Conservation (phyloP, 2,329 filamentous ascomycete genomes). For the Ceratocystis diversiconidia region DNA sequence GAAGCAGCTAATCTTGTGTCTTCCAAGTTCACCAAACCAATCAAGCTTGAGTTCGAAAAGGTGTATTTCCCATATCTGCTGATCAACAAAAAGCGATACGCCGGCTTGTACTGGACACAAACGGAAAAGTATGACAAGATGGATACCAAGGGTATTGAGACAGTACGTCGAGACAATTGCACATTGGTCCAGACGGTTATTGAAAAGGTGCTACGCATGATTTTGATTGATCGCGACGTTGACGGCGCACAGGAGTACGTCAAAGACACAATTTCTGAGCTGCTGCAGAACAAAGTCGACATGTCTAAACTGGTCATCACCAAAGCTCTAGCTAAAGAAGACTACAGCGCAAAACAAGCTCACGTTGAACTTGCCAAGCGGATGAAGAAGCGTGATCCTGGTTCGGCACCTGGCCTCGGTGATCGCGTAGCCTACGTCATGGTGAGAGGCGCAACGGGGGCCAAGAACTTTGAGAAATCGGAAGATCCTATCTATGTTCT, state of each 20-base stretch:
- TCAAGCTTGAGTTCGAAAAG: conserved; percentile 98
- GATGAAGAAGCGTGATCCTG: conserved; percentile 93
- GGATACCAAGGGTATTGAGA: conserved; percentile 99
- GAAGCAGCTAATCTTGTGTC: conserved; percentile 84
- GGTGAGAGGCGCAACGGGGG: conserved; percentile 74
- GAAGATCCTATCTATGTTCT: conserved; percentile 96
- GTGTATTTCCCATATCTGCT: conserved; percentile 95
- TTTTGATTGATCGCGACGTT: conserved; percentile 84
- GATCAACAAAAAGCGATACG: conserved; percentile 99
- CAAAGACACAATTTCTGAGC: conserved; percentile 86
- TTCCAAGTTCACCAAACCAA: conserved; percentile 83
- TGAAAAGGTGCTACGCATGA: conserved; percentile 89
- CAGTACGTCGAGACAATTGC: conserved; percentile 92
- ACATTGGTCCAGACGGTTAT: conserved; percentile 91
- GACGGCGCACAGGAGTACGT: conserved; percentile 93
- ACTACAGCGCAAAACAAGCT: conserved; percentile 79
- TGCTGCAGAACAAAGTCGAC: conserved; percentile 94
- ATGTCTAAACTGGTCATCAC: conserved; percentile 99
- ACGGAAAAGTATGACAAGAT: conserved; percentile 96
- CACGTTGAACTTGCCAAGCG: conserved; percentile 90
- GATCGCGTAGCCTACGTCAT: conserved; percentile 98
- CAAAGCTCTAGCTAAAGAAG: conserved; percentile 77
- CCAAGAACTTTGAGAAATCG: conserved; percentile 92
- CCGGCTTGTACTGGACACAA: conserved; percentile 94
- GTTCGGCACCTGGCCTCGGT: conserved; percentile 80